Evolutionary conservation across 257 asterid genomes (phyloP), one percentile per base, ranked within the genome.

Genomic region (Jasminum sambac): DNA sequence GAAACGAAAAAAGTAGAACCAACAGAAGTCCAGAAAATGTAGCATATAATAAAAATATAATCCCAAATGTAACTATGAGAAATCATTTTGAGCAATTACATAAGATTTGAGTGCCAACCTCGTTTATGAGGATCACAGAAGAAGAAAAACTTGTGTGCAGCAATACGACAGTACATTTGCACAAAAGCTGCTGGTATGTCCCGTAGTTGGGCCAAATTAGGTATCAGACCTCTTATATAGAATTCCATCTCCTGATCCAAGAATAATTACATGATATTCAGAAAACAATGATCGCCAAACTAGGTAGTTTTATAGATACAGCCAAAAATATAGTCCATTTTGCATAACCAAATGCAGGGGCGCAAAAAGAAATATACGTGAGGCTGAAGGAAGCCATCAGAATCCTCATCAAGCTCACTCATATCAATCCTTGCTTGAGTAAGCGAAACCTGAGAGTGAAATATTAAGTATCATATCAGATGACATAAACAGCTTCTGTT

Each of bases 361-460:
- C 76, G 70, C 70, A 72, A 36, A 66, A 67, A 34, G 61, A 79
- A 65, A 14, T 91, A 73, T 88, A 95, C 99, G 81, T 90, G 92
- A 70, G 98, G 97, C 73, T 88, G 99, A 75, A 95, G 98, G 77
- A 91, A 95, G 78, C 99, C 99, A 82, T 95, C 99, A 67, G 99
- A 95, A 85, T 95, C 99, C 84, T 89, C 99, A 76, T 95, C 99
- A 63, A 95, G 98, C 90, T 95, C 99, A 70, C 99, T 95, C 99
- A 95, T 95, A 82, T 95, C 98, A 66, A 95, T 95, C 82, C 98
- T 86, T 67, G 99, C 99, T 87, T 95, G 99, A 74, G 99, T 91
- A 74, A 95, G 97, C 59, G 98, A 90, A 74, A 95, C 99, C 99
- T 95, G 87, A 67, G 83, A 65, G 67, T 66, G 61, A 58, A 76